Percentiles rank a stretch among this genome's conserved stretches.
Conservation (phyloP, 176 grass and related monocot genomes). For the Paspalum notatum region DNA sequence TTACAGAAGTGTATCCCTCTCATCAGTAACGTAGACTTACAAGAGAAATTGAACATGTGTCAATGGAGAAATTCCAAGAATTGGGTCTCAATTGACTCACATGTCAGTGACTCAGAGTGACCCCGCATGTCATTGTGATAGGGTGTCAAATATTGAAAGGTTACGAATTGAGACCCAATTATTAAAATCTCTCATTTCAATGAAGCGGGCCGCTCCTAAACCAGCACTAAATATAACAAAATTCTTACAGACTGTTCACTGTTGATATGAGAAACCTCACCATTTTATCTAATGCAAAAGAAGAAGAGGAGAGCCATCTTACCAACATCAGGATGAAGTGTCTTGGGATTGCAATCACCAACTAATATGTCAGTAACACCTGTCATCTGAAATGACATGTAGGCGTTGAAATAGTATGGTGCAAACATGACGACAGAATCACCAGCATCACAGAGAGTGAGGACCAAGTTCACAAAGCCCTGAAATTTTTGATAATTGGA, state of each 20-base stretch:
- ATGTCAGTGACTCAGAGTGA: too few relatives aligned
- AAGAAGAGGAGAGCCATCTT: conserved; percentile 28
- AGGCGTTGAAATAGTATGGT: conserved; percentile 97
- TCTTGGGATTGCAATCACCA: conserved; percentile 65
- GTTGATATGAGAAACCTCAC: conserved; percentile 13
- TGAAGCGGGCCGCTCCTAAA: neutral
- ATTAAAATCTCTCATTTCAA: too few relatives aligned
- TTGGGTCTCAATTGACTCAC: too few relatives aligned
- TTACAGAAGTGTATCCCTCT: neutral
- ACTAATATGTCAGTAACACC: conserved; percentile 87
- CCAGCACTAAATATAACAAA: neutral
- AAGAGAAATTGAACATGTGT: conserved; percentile 16
- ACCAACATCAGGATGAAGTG: conserved; percentile 87
- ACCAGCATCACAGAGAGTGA: conserved; percentile 89
- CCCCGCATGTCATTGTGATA: too few relatives aligned
- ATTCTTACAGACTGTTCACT: conserved; percentile 15
- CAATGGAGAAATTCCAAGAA: neutral
- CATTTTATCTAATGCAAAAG: neutral
- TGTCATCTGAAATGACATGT: conserved; percentile 99
- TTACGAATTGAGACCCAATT: too few relatives aligned
- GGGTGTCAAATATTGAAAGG: too few relatives aligned
- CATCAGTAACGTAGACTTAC: neutral
- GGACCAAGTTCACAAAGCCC: conserved; percentile 97
- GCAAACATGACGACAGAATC: conserved; percentile 98
- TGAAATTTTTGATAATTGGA: conserved; percentile 30